phyloP scores from a whole-genome alignment of 2,329 filamentous ascomycete genomes.

The Alternaria triticina region DNA sequence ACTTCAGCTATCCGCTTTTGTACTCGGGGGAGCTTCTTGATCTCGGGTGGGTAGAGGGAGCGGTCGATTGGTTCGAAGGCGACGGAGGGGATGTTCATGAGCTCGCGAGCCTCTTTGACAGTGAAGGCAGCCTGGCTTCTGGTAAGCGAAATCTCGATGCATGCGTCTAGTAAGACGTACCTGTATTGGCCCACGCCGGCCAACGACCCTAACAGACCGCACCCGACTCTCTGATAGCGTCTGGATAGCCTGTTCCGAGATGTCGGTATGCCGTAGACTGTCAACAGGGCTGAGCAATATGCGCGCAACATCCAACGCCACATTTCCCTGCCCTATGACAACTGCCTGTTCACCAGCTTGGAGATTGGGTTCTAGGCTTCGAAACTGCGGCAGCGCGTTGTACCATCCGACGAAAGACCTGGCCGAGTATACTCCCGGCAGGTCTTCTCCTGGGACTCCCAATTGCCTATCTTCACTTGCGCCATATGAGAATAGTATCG shows the following conservation, averaged over 20 bases:
- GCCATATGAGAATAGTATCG: conserved; percentile 90
- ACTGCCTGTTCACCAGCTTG: conserved; percentile 80
- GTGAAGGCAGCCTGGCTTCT: conserved; percentile 79
- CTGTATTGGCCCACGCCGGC: conserved; percentile 87
- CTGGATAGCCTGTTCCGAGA: conserved; percentile 82
- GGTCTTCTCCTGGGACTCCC: conserved; percentile 78
- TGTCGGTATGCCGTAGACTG: conserved; percentile 80
- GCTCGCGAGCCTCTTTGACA: conserved; percentile 90
- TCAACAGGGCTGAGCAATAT: conserved; percentile 82
- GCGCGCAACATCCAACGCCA: conserved; percentile 90
- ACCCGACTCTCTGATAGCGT: conserved; percentile 74
- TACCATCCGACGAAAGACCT: conserved; percentile 98
- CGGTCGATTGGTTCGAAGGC: conserved; percentile 73
- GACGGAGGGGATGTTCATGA: conserved; percentile 77
- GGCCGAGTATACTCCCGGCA: conserved; percentile 82
- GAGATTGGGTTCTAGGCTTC: conserved; percentile 74
- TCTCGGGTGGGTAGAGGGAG: conserved; percentile 70
- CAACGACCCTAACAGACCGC: conserved; percentile 83
- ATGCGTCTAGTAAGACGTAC: conserved; percentile 51
- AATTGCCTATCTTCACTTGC: conserved; percentile 83
- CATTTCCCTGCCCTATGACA: conserved; percentile 93
- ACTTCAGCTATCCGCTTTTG: conserved; percentile 81
- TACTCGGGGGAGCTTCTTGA: conserved; percentile 74
- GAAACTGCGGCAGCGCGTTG: conserved; percentile 88
- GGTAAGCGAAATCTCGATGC: background rate